Percentiles rank a stretch among this genome's conserved stretches.
These are phyloP conservation scores for Chrysoporthe puriensis DNA, from an alignment of 2,329 filamentous ascomycete genomes.

Conservation along the genomic window DNA sequence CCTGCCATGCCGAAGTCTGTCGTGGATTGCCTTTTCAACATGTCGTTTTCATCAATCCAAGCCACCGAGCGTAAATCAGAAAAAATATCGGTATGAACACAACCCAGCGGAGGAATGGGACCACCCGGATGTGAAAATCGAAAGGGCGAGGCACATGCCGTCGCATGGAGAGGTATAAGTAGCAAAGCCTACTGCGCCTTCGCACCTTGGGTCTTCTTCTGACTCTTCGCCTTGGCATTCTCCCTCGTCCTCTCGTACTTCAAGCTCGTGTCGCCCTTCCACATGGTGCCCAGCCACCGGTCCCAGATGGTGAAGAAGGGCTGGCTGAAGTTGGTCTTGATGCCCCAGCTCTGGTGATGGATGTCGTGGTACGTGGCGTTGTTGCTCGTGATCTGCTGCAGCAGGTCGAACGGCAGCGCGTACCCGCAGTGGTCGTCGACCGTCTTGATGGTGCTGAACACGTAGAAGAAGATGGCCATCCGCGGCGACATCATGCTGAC, in stretches of 20 bases:
- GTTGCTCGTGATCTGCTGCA: slow-evolving; percentile 91
- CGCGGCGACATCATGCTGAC: slow-evolving; percentile 79
- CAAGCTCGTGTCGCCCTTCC: slow-evolving; percentile 64
- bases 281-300: slow-evolving; percentile 77
- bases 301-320: slow-evolving; percentile 98
- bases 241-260: slow-evolving; percentile 47
- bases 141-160: not conserved
- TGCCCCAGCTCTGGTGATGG: slow-evolving; percentile 98
- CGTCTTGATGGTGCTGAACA: slow-evolving; percentile 88
- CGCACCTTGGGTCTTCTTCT: slow-evolving; percentile 38
- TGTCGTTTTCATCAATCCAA: slow-evolving; percentile 11
- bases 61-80: not conserved
- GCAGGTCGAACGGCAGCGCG: slow-evolving; percentile 89
- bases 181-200: slow-evolving; percentile 16
- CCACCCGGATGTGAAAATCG: not conserved
- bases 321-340: slow-evolving; percentile 93
- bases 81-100: not conserved
- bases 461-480: slow-evolving; percentile 89
- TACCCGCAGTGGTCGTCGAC: slow-evolving; percentile 98
- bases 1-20: slow-evolving; percentile 11
- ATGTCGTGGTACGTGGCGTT: slow-evolving; percentile 97
- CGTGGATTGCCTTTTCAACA: slow-evolving; percentile 9
- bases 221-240: slow-evolving; percentile 42
- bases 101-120: not conserved
- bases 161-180: not conserved